A percentile compares a stretch with the other conserved stretches of the same genome.
These are phyloP conservation scores for Silene latifolia DNA, from an alignment of 148 eudicot genomes.

Conservation along the genomic window DNA sequence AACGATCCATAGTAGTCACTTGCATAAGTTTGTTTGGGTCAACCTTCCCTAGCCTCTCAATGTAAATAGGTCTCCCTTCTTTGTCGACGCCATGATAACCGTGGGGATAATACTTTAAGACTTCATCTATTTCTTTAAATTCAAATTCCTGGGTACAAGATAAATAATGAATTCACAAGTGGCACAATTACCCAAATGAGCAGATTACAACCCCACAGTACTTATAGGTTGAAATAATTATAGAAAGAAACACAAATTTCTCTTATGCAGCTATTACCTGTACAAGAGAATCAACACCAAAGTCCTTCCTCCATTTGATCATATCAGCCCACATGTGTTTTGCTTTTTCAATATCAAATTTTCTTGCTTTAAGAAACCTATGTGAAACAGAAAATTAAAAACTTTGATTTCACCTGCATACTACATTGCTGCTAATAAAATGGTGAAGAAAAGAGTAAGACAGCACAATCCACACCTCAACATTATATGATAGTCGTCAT, in stretches of 20 bases:
- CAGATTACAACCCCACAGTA: constrained; percentile 13
- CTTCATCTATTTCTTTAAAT: constrained; percentile 75
- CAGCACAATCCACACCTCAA: constrained; percentile 39
- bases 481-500: constrained; percentile 77
- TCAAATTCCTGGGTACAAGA: constrained; percentile 61
- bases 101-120: constrained; percentile 83
- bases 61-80: constrained; percentile 88
- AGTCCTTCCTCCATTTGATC: constrained; percentile 74
- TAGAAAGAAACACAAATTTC: background rate
- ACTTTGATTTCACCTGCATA: background rate
- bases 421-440: background rate
- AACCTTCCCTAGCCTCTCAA: constrained; percentile 85
- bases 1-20: constrained; percentile 87
- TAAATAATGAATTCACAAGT: constrained; percentile 7
- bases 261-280: constrained; percentile 31
- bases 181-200: background rate
- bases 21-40: constrained; percentile 90
- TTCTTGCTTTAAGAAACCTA: constrained; percentile 74
- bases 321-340: constrained; percentile 75
- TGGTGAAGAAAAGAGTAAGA: constrained; percentile 4
- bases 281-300: constrained; percentile 49
- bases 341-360: constrained; percentile 69
- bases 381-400: constrained; percentile 1
- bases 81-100: constrained; percentile 96
- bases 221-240: background rate